phyloP scores from a whole-genome alignment of 169 alveolate species.

The Sarcocystis neurona region DNA sequence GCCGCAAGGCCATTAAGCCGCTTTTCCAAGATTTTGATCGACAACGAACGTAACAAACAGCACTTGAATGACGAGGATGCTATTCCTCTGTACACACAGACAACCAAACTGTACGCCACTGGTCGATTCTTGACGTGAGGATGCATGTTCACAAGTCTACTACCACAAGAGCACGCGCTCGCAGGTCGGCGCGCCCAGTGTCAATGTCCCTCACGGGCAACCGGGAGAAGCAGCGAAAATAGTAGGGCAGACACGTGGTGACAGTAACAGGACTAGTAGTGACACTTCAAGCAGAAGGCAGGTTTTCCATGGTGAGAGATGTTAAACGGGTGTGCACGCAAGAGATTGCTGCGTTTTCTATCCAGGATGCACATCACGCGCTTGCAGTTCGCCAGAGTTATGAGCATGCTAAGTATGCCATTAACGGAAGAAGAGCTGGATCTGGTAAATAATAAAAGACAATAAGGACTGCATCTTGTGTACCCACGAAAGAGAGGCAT shows the following conservation, averaged over 20 bases:
- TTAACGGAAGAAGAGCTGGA: conserved; percentile 72
- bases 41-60: conserved; percentile 63
- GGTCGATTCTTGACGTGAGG: too few species aligned
- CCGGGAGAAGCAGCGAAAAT: too few species aligned
- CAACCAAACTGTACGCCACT: too few species aligned
- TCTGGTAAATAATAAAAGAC: conserved; percentile 6
- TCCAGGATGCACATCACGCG: conserved; percentile 78
- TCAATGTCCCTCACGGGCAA: too few species aligned
- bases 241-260: background rate
- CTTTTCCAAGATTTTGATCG: conserved; percentile 81
- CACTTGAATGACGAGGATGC: too few species aligned
- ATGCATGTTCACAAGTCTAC: too few species aligned
- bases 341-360: background rate
- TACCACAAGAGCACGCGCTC: too few species aligned
- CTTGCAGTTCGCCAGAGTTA: conserved; percentile 77
- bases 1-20: conserved; percentile 69
- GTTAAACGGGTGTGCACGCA: background rate
- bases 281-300: background rate
- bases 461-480: background rate
- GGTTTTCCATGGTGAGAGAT: background rate
- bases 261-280: background rate
- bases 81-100: too few species aligned
- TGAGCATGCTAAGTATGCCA: conserved; percentile 72
- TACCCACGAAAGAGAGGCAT: background rate
- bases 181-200: too few species aligned